Base-by-base conservation (phyloP, 805 yeast genomes). In the Kazachstania bromeliacearum region DNA sequence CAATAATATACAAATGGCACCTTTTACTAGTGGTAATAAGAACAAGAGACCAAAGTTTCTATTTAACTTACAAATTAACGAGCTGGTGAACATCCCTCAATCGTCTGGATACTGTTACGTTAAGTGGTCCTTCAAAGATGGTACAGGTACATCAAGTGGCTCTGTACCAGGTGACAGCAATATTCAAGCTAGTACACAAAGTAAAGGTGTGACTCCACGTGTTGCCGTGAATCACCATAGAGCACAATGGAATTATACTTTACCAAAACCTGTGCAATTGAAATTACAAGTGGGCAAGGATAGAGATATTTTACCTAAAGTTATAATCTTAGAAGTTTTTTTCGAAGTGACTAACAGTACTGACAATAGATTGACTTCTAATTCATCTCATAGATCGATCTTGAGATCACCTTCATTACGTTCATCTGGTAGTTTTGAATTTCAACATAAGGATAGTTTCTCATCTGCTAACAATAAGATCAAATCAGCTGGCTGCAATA, bases 51-150 rank as follows among this genome's bases (percentile, higher is more conserved):
- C 85, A 6, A 75, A 75, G 58, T 88, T 84, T 57, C 62, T 72
- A 34, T 65, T 85, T 28, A 56, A 66, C 15, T 59, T 85, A 20
- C 57, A 68, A 13, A 68, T 87, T 33, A 70, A 73, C 37, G 94
- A 84, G 44, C 63, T 89, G 32, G 70, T 79, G n/a, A 88, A 88
- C 50, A 72, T 89, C 20, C 97, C 97, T 2, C 87, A 83, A 45
- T 67, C 79, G 1, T 64, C 76, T 3, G 94, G 94, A 0, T 53
- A 64, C 25, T 76, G 89, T 46, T 76, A 58, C 43, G 72, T 85
- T 14, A 75, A 77, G 39, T 71, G 88, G 71, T 66, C 64, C 30
- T 62, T 83, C 7, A 66, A 68, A 37, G 85, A 80, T 31, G 54
- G 58, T 9, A 54, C 57, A 3, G 61, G 62, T 6, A 48, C 51